Percentiles rank a stretch among this genome's conserved stretches.
Evolutionary conservation across 1,139 yeast species (phyloP).

Genomic region (Hemisphaericaspora xylofermentans): DNA sequence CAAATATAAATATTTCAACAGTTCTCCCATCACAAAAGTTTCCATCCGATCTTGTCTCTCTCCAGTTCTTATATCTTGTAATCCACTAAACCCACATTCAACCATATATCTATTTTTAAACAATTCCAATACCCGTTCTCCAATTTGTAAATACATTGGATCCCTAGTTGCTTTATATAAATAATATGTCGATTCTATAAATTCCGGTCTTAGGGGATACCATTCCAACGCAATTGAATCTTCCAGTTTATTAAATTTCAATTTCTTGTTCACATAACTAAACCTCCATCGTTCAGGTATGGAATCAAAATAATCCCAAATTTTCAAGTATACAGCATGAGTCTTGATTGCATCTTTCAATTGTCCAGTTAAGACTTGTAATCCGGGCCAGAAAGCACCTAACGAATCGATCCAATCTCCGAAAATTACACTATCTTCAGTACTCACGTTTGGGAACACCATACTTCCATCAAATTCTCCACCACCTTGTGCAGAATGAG

Average conservation of each 20-base stretch:
- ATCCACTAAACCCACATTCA: conserved; percentile 81
- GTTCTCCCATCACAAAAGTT: conserved; percentile 84
- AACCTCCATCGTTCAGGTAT: conserved; percentile 88
- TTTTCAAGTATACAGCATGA: conserved; percentile 66
- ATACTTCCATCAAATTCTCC: conserved; percentile 46
- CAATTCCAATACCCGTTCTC: conserved; percentile 59
- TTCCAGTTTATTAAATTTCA: conserved; percentile 12
- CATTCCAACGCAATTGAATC: conserved; percentile 64
- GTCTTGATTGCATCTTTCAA: conserved; percentile 60
- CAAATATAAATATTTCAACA: conserved; percentile 78
- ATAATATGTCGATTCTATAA: conserved; percentile 83
- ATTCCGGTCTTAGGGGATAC: conserved; percentile 93
- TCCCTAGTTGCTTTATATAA: conserved; percentile 82
- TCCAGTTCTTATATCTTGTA: conserved; percentile 66
- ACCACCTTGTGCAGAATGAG: conserved; percentile 42
- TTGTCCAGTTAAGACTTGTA: conserved; percentile 78
- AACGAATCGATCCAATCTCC: conserved; percentile 82
- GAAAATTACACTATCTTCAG: conserved; percentile 47
- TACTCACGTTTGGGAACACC: conserved; percentile 62
- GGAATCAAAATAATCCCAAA: conserved; percentile 79
- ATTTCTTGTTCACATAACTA: conserved; percentile 11
- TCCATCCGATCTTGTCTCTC: conserved; percentile 80
- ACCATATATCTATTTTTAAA: conserved; percentile 53
- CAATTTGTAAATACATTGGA: conserved; percentile 78
- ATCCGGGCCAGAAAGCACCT: conserved; percentile 86